Percentiles rank a stretch among this genome's conserved stretches.
These are phyloP conservation scores for Vitis cinerea DNA, from an alignment of 164 flowering plant species.

Conservation along the genomic window DNA sequence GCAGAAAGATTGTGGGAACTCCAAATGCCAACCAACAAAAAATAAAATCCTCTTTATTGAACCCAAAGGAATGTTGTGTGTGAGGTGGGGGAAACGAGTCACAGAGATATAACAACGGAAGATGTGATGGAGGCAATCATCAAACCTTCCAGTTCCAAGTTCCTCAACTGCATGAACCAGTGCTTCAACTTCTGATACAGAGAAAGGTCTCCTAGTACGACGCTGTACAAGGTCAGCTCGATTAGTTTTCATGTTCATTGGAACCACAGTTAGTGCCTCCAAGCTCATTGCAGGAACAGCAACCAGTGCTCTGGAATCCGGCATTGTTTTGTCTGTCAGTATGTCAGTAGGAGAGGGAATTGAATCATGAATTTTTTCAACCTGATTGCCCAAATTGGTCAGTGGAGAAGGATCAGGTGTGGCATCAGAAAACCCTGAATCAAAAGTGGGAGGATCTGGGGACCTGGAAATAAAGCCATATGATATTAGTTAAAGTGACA, in stretches of 20 bases:
- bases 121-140: background rate
- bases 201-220: conserved; percentile 85
- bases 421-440: conserved; percentile 31
- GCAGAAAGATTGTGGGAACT: background rate
- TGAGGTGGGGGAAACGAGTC: background rate
- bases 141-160: conserved; percentile 97
- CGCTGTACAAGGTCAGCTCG: conserved; percentile 75
- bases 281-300: conserved; percentile 44
- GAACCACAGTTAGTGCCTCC: conserved; percentile 63
- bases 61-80: background rate
- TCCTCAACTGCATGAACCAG: conserved; percentile 94
- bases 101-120: background rate
- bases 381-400: conserved; percentile 26
- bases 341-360: conserved; percentile 42
- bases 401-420: conserved; percentile 34
- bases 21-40: background rate
- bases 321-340: conserved; percentile 29
- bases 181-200: conserved; percentile 96
- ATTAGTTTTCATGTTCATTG: conserved; percentile 49
- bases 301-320: conserved; percentile 65
- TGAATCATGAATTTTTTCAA: conserved; percentile 54
- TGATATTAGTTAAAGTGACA: background rate
- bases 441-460: conserved; percentile 27
- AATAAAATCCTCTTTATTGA: background rate
- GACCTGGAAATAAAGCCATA: conserved; percentile 36